Evolutionary conservation across 1,284 basidiomycete genomes (phyloP).

Genomic region (Athelia psychrophila): DNA sequence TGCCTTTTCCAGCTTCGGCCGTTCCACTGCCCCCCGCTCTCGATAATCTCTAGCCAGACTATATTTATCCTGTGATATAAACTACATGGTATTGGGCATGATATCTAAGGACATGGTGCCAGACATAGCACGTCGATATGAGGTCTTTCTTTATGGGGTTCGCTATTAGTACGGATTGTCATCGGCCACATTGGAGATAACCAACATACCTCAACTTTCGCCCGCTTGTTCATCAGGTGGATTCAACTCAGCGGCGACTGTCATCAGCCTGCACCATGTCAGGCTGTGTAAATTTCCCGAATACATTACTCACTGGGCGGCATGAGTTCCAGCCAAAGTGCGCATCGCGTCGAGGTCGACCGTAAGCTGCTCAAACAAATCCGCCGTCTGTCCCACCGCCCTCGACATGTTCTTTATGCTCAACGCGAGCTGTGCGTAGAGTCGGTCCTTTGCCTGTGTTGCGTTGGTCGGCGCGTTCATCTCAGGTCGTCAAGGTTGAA

Average conservation of each 20-base stretch:
- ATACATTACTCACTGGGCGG: conserved; percentile 56
- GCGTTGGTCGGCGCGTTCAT: conserved; percentile 46
- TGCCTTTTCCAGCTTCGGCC: neutral
- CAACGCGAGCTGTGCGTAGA: conserved; percentile 65
- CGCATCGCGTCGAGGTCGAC: conserved; percentile 70
- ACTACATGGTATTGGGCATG: too few species aligned
- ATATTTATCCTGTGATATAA: too few species aligned
- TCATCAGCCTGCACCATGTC: conserved; percentile 52
- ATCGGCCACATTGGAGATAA: too few species aligned
- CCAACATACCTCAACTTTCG: neutral
- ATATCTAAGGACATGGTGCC: too few species aligned
- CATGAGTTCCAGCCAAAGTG: conserved; percentile 66
- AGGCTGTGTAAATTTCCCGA: conserved; percentile 1
- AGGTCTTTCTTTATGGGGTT: too few species aligned
- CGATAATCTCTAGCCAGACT: too few species aligned
- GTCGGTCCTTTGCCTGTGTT: conserved; percentile 68
- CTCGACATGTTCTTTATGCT: conserved; percentile 60
- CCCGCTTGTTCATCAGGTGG: conserved; percentile 33
- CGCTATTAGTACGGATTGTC: too few species aligned
- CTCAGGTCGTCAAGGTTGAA: neutral
- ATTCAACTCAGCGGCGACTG: conserved; percentile 54
- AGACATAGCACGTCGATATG: too few species aligned
- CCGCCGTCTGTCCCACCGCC: conserved; percentile 61
- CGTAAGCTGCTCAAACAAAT: conserved; percentile 68
- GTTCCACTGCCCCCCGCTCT: neutral